phyloP scores from a whole-genome alignment of 2,329 filamentous ascomycete genomes.

The Epichloe coenophiala region DNA sequence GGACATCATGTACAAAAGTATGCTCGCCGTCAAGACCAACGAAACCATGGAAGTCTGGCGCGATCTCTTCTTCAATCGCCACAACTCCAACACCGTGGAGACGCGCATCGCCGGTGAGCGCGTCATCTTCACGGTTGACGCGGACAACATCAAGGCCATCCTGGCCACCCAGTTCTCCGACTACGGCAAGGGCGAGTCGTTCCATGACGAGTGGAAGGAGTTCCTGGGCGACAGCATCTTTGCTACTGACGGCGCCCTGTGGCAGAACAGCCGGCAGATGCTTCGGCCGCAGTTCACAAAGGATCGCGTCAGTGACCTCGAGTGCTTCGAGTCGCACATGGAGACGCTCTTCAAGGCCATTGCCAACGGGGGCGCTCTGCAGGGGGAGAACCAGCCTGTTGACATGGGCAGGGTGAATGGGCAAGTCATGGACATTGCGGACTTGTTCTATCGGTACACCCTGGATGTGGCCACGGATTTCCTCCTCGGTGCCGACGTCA shows the following conservation, averaged over 20 bases:
- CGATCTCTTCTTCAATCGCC: conserved; percentile 29
- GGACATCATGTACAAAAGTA: conserved; percentile 47
- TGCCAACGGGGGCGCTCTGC: conserved; percentile 40
- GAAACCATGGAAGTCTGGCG: conserved; percentile 50
- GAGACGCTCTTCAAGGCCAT: conserved; percentile 59
- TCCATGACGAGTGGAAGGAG: conserved; percentile 28
- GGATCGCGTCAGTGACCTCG: conserved; percentile 69
- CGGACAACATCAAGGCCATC: conserved; percentile 43
- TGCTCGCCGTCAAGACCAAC: conserved; percentile 38
- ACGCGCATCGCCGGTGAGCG: conserved; percentile 30
- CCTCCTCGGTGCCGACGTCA: conserved; percentile 63
- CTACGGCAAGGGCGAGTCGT: conserved; percentile 32
- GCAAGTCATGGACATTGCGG: conserved; percentile 52
- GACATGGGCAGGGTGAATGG: conserved; percentile 49
- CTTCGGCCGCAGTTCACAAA: conserved; percentile 79
- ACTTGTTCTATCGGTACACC: conserved; percentile 74
- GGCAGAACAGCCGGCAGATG: conserved; percentile 70
- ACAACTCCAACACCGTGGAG: conserved; percentile 45
- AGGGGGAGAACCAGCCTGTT: conserved; percentile 50
- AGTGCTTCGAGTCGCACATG: conserved; percentile 69
- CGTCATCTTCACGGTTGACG: conserved; percentile 35
- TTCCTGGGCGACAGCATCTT: conserved; percentile 47
- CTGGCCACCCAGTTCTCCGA: conserved; percentile 43
- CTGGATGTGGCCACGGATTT: conserved; percentile 82
- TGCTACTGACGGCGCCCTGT: conserved; percentile 68